Conservation (phyloP, 1,284 basidiomycete genomes). For the Sporisorium scitamineum region DNA sequence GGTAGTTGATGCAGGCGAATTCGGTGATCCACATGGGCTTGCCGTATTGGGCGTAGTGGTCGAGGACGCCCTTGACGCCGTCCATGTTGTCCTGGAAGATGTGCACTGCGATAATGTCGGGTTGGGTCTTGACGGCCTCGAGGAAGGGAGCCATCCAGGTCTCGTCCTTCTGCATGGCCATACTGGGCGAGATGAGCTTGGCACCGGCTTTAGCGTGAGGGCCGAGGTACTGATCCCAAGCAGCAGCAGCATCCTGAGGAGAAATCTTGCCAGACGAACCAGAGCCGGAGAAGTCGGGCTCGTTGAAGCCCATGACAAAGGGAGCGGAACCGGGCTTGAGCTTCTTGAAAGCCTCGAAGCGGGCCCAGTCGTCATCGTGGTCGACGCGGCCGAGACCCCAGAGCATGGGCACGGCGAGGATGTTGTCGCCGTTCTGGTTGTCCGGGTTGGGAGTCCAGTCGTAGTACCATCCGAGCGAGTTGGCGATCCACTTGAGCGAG, state of each 20-base stretch:
- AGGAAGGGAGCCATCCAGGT: conserved; percentile 52
- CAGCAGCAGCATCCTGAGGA: conserved; percentile 31
- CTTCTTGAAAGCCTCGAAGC: conserved; percentile 56
- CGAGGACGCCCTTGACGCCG: conserved; percentile 49
- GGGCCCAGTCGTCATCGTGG: conserved; percentile 51
- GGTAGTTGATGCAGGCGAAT: conserved; percentile 56
- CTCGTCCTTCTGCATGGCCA: conserved; percentile 60
- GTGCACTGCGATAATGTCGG: conserved; percentile 61
- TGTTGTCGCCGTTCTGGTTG: conserved; percentile 36
- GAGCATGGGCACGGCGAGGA: conserved; percentile 49
- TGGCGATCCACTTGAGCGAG: conserved; percentile 47
- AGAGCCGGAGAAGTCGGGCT: conserved; percentile 51
- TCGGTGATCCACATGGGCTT: conserved; percentile 61
- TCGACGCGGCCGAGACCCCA: conserved; percentile 55
- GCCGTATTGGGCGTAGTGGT: conserved; percentile 55
- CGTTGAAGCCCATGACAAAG: conserved; percentile 58
- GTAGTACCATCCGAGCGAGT: conserved; percentile 47
- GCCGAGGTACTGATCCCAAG: conserved; percentile 56
- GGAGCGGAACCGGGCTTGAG: conserved; percentile 32
- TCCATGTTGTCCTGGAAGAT: conserved; percentile 61
- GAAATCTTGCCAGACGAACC: conserved; percentile 53
- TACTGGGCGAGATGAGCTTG: conserved; percentile 54
- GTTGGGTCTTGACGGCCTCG: conserved; percentile 43
- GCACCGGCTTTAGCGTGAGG: conserved; percentile 49
- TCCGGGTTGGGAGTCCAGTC: conserved; percentile 54